Evolutionary conservation across 495 filamentous ascomycete species (phyloP).

Genomic region (Hypoxylon intermedium): DNA sequence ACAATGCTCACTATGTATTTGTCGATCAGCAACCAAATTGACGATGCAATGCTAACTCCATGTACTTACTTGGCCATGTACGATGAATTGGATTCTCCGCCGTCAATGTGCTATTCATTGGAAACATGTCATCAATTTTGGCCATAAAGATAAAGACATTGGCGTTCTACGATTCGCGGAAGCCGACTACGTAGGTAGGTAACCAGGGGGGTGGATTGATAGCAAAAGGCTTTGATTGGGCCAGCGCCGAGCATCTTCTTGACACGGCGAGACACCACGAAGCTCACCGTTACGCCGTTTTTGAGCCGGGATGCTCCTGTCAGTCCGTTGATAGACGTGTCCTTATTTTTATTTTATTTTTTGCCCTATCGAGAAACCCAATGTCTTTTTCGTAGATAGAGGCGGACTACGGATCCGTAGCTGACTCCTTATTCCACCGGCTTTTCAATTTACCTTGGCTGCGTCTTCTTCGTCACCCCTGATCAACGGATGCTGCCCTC

Average conservation of each 20-base stretch:
- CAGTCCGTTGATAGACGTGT: conserved; percentile 25
- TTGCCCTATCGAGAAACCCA: conserved; percentile 19
- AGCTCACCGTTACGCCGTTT: conserved; percentile 36
- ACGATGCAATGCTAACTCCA: conserved; percentile 13
- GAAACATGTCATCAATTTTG: conserved; percentile 24
- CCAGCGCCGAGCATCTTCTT: conserved; percentile 14
- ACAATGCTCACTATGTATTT: conserved; percentile 17
- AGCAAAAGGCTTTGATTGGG: conserved; percentile 21
- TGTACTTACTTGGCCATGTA: not conserved
- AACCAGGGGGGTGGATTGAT: conserved; percentile 17
- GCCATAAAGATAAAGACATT: conserved; percentile 13
- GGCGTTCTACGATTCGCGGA: conserved; percentile 22
- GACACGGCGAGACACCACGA: conserved; percentile 30
- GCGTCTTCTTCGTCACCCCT: conserved; percentile 15
- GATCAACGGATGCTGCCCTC: conserved; percentile 16
- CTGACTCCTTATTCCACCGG: conserved; percentile 18
- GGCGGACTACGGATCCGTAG: not conserved
- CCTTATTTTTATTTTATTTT: conserved; percentile 27
- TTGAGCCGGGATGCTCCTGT: conserved; percentile 20
- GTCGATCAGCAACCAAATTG: conserved; percentile 22
- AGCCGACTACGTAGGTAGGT: conserved; percentile 7
- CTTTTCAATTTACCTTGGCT: conserved; percentile 26
- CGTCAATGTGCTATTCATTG: conserved; percentile 6
- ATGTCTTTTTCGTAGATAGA: conserved; percentile 18
- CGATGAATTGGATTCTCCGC: conserved; percentile 2